These are phyloP conservation scores for Kalmusia sp. DNA, from an alignment of 2,329 filamentous ascomycete genomes.

Conservation along the genomic window DNA sequence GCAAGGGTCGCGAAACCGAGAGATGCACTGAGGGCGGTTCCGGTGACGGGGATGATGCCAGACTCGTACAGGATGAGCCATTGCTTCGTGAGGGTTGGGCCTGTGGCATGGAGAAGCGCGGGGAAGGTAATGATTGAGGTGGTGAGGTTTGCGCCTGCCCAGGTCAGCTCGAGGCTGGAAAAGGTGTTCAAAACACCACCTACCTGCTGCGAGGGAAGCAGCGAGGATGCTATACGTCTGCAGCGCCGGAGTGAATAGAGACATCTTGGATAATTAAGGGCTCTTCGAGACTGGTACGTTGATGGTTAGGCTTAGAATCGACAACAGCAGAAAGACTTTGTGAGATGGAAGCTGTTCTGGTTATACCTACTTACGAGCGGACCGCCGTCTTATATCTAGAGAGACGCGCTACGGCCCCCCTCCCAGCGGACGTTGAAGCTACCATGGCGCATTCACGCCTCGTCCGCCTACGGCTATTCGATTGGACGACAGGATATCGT, in stretches of 20 bases:
- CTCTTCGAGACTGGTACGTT: too few relatives aligned
- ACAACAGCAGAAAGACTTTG: too few relatives aligned
- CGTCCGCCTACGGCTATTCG: too few relatives aligned
- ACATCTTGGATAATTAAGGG: background rate
- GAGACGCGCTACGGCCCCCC: background rate
- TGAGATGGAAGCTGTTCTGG: background rate
- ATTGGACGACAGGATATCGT: background rate
- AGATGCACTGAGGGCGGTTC: constrained; percentile 19
- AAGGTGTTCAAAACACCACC: background rate
- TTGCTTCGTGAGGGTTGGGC: constrained; percentile 20
- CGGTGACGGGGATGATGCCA: constrained; percentile 25
- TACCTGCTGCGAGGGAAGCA: constrained; percentile 25
- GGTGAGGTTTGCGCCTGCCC: constrained; percentile 24
- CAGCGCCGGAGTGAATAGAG: constrained; percentile 15
- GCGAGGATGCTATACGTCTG: constrained; percentile 30
- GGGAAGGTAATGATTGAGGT: constrained; percentile 26
- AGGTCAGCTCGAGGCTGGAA: background rate
- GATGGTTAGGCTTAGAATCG: too few relatives aligned
- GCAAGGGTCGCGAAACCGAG: constrained; percentile 24
- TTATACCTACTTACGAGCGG: background rate
- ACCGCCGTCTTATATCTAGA: background rate
- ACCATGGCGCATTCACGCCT: background rate
- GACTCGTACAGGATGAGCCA: constrained; percentile 27
- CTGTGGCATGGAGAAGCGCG: constrained; percentile 17
- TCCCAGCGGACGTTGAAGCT: background rate